These are phyloP conservation scores for Colletotrichum tropicicola DNA, from an alignment of 2,329 filamentous ascomycete species.

Conservation along the genomic window DNA sequence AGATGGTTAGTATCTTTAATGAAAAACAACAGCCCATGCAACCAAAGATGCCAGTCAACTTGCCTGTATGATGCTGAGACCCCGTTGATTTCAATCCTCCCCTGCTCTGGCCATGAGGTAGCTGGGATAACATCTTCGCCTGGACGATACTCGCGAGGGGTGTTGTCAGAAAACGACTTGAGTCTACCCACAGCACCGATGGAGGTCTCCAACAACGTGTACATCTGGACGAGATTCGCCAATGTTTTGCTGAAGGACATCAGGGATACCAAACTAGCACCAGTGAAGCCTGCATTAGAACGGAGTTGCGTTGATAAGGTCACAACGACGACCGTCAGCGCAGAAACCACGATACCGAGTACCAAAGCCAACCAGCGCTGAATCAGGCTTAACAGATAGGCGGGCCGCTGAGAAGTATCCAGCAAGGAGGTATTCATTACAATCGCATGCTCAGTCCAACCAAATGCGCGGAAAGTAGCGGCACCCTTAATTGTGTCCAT, in stretches of 20 bases:
- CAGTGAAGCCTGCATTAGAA: slow-evolving; percentile 45
- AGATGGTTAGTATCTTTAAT: not conserved
- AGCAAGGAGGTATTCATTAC: slow-evolving; percentile 56
- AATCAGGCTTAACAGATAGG: slow-evolving; percentile 64
- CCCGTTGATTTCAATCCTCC: slow-evolving; percentile 38
- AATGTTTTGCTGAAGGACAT: slow-evolving; percentile 44
- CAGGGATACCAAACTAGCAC: slow-evolving; percentile 47
- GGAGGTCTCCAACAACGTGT: slow-evolving; percentile 41
- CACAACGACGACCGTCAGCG: slow-evolving; percentile 58
- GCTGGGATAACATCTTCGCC: slow-evolving; percentile 29
- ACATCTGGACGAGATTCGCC: slow-evolving; percentile 39
- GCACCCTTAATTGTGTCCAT: slow-evolving; percentile 64
- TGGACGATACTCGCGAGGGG: slow-evolving; percentile 32
- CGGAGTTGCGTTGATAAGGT: slow-evolving; percentile 49
- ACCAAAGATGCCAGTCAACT: too few species aligned
- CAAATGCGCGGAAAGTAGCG: slow-evolving; percentile 64
- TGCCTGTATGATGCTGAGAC: slow-evolving; percentile 44
- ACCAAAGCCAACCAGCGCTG: slow-evolving; percentile 66
- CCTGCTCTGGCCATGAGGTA: slow-evolving; percentile 40
- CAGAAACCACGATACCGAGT: slow-evolving; percentile 56
- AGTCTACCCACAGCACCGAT: slow-evolving; percentile 38
- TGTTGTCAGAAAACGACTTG: slow-evolving; percentile 36
- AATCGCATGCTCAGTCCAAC: slow-evolving; percentile 55
- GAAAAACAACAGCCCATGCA: too few species aligned
- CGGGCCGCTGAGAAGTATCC: slow-evolving; percentile 63